phyloP scores from a whole-genome alignment of 140 eudicot genomes.

The Anethum foeniculum region DNA sequence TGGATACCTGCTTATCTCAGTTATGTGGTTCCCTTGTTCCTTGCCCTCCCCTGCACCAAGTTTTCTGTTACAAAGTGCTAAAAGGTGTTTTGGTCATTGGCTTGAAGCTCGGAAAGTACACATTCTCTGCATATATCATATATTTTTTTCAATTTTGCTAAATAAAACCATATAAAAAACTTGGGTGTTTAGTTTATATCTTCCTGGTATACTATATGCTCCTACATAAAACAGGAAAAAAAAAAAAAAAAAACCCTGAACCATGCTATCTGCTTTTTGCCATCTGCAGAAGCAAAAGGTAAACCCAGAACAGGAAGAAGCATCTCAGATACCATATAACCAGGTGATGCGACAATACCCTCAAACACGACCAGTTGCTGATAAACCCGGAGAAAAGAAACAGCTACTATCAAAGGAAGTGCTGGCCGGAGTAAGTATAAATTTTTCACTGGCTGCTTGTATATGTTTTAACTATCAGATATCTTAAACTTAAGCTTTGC shows the following conservation, averaged over 20 bases:
- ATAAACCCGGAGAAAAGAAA: constrained; percentile 40
- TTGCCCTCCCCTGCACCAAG: not conserved
- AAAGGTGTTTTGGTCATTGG: not conserved
- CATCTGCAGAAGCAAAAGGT: constrained; percentile 64
- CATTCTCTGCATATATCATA: not conserved
- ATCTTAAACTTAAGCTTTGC: not conserved
- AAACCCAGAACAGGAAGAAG: constrained; percentile 29
- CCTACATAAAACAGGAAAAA: not conserved
- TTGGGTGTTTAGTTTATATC: constrained; percentile 8
- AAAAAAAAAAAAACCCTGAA: not conserved
- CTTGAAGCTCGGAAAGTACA: not conserved
- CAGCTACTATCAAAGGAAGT: constrained; percentile 50
- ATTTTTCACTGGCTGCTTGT: not conserved
- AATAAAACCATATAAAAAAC: not conserved
- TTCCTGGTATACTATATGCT: constrained; percentile 6
- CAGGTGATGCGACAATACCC: constrained; percentile 53
- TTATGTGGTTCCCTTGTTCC: not conserved
- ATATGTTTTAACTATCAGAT: not conserved
- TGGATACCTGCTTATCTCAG: not conserved
- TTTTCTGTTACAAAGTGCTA: not conserved
- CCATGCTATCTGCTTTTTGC: not conserved
- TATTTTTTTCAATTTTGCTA: too few relatives aligned
- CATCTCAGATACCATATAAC: constrained; percentile 23
- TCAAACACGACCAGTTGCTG: constrained; percentile 57
- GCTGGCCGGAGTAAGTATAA: constrained; percentile 48